A percentile compares a stretch with the other conserved stretches of the same genome.
phyloP scores from a whole-genome alignment of 108 stramenopile genomes.

The Skeletonema tropicum region DNA sequence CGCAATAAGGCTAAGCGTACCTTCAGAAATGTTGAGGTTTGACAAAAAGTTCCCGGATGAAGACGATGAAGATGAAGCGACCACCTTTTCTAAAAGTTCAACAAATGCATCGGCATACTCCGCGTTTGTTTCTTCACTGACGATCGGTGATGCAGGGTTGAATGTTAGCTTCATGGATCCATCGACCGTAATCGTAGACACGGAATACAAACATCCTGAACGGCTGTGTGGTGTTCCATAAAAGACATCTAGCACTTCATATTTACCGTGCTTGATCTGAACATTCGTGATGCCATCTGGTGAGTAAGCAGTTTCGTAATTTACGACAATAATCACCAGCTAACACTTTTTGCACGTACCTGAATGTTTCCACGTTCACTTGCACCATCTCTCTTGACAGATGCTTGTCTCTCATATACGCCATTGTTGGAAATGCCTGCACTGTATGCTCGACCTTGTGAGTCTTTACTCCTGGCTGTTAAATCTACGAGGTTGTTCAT shows the following conservation, averaged over 20 bases:
- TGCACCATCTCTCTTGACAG: slow-evolving; percentile 59
- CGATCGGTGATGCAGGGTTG: slow-evolving; percentile 80
- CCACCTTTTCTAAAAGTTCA: slow-evolving; percentile 63
- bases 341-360: slow-evolving; percentile 24
- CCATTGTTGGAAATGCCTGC: slow-evolving; percentile 86
- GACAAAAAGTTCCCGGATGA: slow-evolving; percentile 21
- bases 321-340: background rate
- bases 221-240: slow-evolving; percentile 79
- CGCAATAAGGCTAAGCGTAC: slow-evolving; percentile 53
- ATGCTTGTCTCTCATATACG: slow-evolving; percentile 74
- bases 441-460: slow-evolving; percentile 86
- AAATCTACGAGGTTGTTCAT: slow-evolving; percentile 87
- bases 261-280: slow-evolving; percentile 66
- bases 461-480: slow-evolving; percentile 75
- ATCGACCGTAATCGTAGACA: slow-evolving; percentile 76
- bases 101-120: slow-evolving; percentile 80
- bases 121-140: slow-evolving; percentile 60
- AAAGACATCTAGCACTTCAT: slow-evolving; percentile 76
- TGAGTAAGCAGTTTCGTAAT: background rate
- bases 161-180: slow-evolving; percentile 79
- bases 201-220: slow-evolving; percentile 76
- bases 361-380: slow-evolving; percentile 44
- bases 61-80: slow-evolving; percentile 28
- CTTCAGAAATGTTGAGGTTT: slow-evolving; percentile 47
- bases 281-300: background rate